Evolutionary conservation across 2,329 filamentous ascomycete species (phyloP), one percentile per base, ranked within the genome.

Genomic region (Tolypocladium pustulatum): DNA sequence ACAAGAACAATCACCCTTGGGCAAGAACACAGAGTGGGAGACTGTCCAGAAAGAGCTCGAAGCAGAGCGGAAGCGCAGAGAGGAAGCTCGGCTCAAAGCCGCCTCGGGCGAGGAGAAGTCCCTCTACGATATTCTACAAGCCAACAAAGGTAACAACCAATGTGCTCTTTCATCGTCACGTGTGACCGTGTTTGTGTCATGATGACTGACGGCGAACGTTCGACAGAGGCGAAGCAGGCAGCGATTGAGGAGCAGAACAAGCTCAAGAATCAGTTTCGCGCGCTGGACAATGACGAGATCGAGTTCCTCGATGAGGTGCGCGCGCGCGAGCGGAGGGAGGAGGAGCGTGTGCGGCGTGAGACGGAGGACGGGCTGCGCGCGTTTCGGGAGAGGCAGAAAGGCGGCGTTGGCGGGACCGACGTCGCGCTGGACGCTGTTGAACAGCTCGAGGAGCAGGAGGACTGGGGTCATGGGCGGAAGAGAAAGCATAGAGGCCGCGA

Each of bases 201-300:
- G n/a, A 27, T 55, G 32, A 36, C 27, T 49, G 34, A 40, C 27
- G 51, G 25, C 25, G 20, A 36, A 57, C 59, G 88, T n/a, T n/a
- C n/a, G 34, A 57, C 59, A 88, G 89, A 86, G 63, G 88, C 88
- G 59, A 93, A 92, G 72, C 88, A 93, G 74, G 89, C 89, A 25
- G 88, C 86, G 10, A 91, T 91, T 70, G 89, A 91, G 70, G 89
- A 93, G 71, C 79, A 86, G 62, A 81, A 80, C 62, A 81, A 81
- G 63, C 76, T 93, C 57, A 83, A 84, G 67, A 89, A 93, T 66
- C 90, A 93, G 74, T 92, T 91, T 69, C 83, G 86, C 43, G 79
- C 87, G 3, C 78, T 94, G 36, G 87, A 93, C 68, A 88, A 91
- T 60, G 88, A 91, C 68, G 90, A 93, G 74, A 79, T 88, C 56